Conservation (phyloP, 441 rosid species). For the Erodium chrysanthum region DNA sequence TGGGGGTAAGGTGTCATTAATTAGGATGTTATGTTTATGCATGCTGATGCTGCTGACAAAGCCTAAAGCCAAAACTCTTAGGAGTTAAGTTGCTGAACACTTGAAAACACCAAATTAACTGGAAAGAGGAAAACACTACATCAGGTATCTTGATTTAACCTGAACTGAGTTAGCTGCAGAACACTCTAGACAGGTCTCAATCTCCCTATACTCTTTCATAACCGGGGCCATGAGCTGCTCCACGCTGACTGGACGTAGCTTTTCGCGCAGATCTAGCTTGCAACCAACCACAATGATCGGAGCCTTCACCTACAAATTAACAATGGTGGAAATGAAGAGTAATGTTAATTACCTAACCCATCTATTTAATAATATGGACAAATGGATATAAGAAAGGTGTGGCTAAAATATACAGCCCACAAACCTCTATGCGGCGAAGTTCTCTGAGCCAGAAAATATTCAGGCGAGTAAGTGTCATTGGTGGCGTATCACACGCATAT, state of each 20-base stretch:
- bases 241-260: constrained; percentile 37
- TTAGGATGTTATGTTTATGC: neutral
- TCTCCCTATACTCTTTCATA: constrained; percentile 68
- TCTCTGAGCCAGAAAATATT: constrained; percentile 49
- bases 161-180: constrained; percentile 53
- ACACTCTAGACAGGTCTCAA: constrained; percentile 69
- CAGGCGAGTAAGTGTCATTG: constrained; percentile 36
- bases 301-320: constrained; percentile 18
- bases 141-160: constrained; percentile 24
- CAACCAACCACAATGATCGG: constrained; percentile 69
- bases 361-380: neutral
- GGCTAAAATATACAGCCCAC: neutral
- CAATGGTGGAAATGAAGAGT: neutral
- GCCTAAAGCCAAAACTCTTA: neutral
- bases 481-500: constrained; percentile 40
- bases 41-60: neutral
- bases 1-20: neutral
- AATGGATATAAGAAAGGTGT: neutral
- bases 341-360: neutral
- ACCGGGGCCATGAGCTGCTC: constrained; percentile 65
- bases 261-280: constrained; percentile 61
- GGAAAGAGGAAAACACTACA: neutral
- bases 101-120: neutral
- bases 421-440: constrained; percentile 45
- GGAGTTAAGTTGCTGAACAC: neutral